Percentiles rank a stretch among this genome's conserved stretches.
Evolutionary conservation across 2,329 filamentous ascomycete species (phyloP).

Genomic region (Cladosporium sphaerospermum): DNA sequence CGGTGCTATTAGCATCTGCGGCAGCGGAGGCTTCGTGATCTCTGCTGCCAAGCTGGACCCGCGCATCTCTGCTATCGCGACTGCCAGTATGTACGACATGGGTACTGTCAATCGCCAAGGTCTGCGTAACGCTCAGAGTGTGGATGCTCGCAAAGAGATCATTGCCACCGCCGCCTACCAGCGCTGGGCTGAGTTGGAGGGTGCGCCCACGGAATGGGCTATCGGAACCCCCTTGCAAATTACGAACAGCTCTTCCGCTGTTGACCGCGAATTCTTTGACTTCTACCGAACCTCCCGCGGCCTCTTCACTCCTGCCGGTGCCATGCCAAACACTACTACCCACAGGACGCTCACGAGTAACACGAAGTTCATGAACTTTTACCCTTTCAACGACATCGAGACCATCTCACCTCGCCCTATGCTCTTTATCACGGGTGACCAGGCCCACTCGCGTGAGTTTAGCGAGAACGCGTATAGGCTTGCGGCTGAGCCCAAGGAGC

Average conservation of each 20-base stretch:
- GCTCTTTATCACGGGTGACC: slow-evolving; percentile 8
- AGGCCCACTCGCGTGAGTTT: slow-evolving; percentile 11
- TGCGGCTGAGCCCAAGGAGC: slow-evolving; percentile 12
- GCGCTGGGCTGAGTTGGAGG: not conserved
- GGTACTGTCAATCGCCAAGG: slow-evolving; percentile 8
- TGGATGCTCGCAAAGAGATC: not conserved
- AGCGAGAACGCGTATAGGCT: slow-evolving; percentile 11
- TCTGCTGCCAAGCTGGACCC: slow-evolving; percentile 12
- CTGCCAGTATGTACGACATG: slow-evolving; percentile 14
- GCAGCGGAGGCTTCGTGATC: slow-evolving; percentile 9
- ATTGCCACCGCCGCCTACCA: not conserved
- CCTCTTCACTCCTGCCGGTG: slow-evolving; percentile 1
- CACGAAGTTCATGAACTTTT: slow-evolving; percentile 12
- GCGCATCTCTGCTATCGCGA: slow-evolving; percentile 9
- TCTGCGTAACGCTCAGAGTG: not conserved
- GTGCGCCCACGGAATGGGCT: not conserved
- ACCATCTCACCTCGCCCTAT: slow-evolving; percentile 13
- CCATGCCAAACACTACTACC: slow-evolving; percentile 11
- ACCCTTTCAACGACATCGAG: slow-evolving; percentile 13
- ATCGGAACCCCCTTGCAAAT: slow-evolving; percentile 8
- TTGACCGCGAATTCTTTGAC: slow-evolving; percentile 11
- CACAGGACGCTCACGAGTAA: not conserved
- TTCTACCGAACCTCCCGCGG: slow-evolving; percentile 13
- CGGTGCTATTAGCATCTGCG: slow-evolving; percentile 12
- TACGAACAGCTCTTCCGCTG: not conserved